Evolutionary conservation across 306 rosid species (phyloP).

Genomic region (Crataegus laevigata): DNA sequence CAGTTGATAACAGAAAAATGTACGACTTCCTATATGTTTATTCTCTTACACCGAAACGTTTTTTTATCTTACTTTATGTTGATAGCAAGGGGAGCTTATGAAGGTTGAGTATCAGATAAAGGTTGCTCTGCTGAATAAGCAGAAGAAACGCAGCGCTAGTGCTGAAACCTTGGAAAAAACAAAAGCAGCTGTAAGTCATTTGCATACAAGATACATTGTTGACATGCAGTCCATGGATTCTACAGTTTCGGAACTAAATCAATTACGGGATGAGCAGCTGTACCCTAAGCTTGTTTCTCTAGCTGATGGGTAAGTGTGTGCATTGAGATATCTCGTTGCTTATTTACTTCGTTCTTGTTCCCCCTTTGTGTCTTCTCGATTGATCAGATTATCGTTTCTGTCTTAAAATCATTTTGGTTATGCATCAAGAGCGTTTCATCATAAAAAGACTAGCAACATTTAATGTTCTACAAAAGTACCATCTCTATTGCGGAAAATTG

Average conservation of each 20-base stretch:
- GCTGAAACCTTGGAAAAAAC: slow-evolving; percentile 74
- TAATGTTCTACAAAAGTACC: neutral
- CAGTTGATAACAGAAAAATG: neutral
- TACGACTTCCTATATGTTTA: neutral
- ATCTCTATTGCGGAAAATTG: neutral
- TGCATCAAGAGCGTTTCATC: neutral
- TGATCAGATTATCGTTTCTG: neutral
- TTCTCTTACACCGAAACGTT: neutral
- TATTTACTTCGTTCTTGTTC: neutral
- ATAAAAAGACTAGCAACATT: neutral
- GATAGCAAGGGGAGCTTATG: slow-evolving; percentile 90
- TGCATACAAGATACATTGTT: slow-evolving; percentile 77
- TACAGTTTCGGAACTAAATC: slow-evolving; percentile 72
- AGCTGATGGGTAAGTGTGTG: slow-evolving; percentile 48
- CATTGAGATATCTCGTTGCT: neutral
- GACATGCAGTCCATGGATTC: slow-evolving; percentile 96
- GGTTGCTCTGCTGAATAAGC: slow-evolving; percentile 63
- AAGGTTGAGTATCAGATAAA: slow-evolving; percentile 78
- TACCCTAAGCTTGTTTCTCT: slow-evolving; percentile 75
- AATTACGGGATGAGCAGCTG: slow-evolving; percentile 67
- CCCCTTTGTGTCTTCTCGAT: neutral
- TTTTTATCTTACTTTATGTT: neutral
- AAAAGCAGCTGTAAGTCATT: slow-evolving; percentile 83
- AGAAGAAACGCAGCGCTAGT: slow-evolving; percentile 60
- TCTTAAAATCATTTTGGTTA: slow-evolving; percentile 9